phyloP scores from a whole-genome alignment of 306 rosid genomes.

The Quercus aquifolioides region DNA sequence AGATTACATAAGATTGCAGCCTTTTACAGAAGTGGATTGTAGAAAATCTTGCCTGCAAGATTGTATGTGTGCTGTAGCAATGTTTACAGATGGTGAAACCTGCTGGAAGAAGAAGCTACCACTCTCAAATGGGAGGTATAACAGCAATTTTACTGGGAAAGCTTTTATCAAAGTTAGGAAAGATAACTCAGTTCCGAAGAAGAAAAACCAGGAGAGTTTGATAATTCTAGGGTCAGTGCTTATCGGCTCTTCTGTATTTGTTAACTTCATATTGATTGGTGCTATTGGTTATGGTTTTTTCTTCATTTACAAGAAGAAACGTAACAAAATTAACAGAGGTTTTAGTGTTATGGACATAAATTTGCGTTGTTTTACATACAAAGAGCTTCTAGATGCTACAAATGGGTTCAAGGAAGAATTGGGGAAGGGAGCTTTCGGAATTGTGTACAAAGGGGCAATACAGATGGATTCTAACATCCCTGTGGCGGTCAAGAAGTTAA shows the following conservation, averaged over 20 bases:
- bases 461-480: not conserved
- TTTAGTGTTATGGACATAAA: not conserved
- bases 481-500: conserved; percentile 23
- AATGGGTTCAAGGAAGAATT: not conserved
- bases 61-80: conserved; percentile 34
- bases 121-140: conserved; percentile 38
- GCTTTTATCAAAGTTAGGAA: conserved; percentile 8
- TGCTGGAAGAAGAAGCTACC: conserved; percentile 51
- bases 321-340: not conserved
- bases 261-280: conserved; percentile 11
- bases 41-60: conserved; percentile 28
- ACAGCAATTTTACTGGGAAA: not conserved
- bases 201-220: conserved; percentile 1
- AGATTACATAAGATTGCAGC: conserved; percentile 2
- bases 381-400: not conserved
- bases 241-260: conserved; percentile 23
- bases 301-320: conserved; percentile 6
- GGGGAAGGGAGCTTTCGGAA: not conserved
- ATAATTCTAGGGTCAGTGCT: conserved; percentile 19
- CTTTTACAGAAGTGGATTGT: conserved; percentile 17
- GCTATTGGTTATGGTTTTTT: conserved; percentile 9
- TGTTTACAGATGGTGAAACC: not conserved
- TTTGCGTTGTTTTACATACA: conserved; percentile 11
- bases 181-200: no score
- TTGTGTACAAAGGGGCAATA: not conserved